Evolutionary conservation across 768 basidiomycete genomes (phyloP), one percentile per base, ranked within the genome.

Genomic region (Suillus placidus): DNA sequence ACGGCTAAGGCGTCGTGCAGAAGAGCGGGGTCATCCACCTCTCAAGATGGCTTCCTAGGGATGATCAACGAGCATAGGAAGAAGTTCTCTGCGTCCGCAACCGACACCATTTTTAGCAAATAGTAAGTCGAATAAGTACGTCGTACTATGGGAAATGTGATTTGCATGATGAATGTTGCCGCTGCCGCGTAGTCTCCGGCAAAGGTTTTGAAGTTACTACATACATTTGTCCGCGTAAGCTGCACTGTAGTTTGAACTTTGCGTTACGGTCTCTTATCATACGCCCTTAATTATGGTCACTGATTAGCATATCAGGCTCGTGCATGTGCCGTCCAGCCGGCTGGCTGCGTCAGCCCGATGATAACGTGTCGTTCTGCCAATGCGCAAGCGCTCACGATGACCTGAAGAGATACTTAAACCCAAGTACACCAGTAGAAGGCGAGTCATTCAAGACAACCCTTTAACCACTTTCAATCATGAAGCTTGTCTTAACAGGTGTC

Each of bases 401-500:
- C 18, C 18, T 55, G 54, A n/a, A 55, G 6, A 6, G 34, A n/a
- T 55, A 55, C 54, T 35, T 55, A 55, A 55, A 35, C 34, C 34
- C 54, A 12, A 10, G 32, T 18, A 13, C 54, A 26, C 13, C 43
- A 38, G 38, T 7, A 5, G 58, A 43, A 37, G 42, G 30, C 18
- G 20, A 47, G 5, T 37, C n/a, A 23, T 16, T 4, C 58, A 26
- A 23, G 8, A 26, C 42, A 38, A 7, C 23, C 47, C 23, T n/a
- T 47, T 4, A 20, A 43, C 20, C 42, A 43, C 26, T 7, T 16
- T 32, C 51, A 62, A 42, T 37, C 30, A 77, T 77, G 76, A 72
- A 69, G 38, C 68, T 78, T 6, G 43, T 78, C 13, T 58, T 78
- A 5, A 78, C 76, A 42, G 79, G 79, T 14, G 78, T 73, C 6